These are phyloP conservation scores for Scytalidium sp. DNA, from an alignment of 2,329 filamentous ascomycete genomes.

Conservation along the genomic window DNA sequence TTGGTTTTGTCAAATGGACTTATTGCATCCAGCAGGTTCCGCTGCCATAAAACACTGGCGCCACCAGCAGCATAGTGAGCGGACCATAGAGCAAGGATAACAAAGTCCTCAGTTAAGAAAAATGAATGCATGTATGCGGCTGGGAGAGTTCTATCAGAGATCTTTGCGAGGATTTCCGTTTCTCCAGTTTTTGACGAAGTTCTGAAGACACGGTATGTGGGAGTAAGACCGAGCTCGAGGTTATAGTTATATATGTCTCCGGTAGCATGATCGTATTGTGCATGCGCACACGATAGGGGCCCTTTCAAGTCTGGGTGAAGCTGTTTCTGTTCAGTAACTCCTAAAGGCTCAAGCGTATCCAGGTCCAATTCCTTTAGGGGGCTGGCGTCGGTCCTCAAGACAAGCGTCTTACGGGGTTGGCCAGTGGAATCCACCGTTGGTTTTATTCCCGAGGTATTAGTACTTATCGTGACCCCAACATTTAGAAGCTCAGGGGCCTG, in stretches of 20 bases:
- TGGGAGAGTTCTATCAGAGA: conserved; percentile 45
- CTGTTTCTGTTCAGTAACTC: conserved; percentile 53
- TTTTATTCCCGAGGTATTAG: conserved; percentile 59
- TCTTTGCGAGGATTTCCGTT: conserved; percentile 68
- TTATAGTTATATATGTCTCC: conserved; percentile 84
- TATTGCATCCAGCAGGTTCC: conserved; percentile 68
- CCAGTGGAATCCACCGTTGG: conserved; percentile 8
- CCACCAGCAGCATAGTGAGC: conserved; percentile 58
- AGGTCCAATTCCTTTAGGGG: conserved; percentile 62
- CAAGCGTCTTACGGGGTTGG: conserved; percentile 4
- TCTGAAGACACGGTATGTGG: conserved; percentile 68
- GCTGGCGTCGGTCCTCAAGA: conserved; percentile 49
- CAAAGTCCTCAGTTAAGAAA: conserved; percentile 67
- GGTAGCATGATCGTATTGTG: conserved; percentile 65
- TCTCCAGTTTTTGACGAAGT: conserved; percentile 59
- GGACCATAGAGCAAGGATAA: conserved; percentile 71
- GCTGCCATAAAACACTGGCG: conserved; percentile 57
- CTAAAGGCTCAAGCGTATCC: conserved; percentile 69
- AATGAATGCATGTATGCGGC: conserved; percentile 82
- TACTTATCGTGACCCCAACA: conserved; percentile 62
- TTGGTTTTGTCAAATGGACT: conserved; percentile 55
- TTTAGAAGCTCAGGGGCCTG: conserved; percentile 44
- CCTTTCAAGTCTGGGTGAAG: conserved; percentile 70
- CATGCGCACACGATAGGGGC: conserved; percentile 66
- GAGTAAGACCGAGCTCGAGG: conserved; percentile 54